Base-by-base conservation (phyloP, 78 protist genomes). In the Dictyostelium citrinum region DNA sequence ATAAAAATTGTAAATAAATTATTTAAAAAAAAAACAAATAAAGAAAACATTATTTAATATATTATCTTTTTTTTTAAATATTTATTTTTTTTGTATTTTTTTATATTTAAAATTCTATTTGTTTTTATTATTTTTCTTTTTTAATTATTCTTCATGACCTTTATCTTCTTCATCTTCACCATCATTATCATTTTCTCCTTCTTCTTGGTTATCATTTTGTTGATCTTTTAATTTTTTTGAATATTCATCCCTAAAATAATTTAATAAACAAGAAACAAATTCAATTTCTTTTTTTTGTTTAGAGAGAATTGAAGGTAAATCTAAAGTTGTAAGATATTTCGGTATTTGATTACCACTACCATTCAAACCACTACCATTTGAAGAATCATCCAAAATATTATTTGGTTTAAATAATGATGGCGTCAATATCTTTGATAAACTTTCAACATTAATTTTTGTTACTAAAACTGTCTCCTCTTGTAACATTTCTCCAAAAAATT, bases 401-500 rank as follows among this genome's bases (percentile, higher is more conserved):
- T 14, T 37, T 49, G 72, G 72, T 61, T 78, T 58, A 24, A 88
- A 88, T 10, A 88, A 14, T 11, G 93, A 77, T 67, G 93, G 93
- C 12, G 93, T 78, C 14, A 88, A 24, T 17, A 88, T 79, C 55
- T n/a, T 78, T 51, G 93, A 43, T 68, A 88, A 17, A 31, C 37
- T 88, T 6, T 88, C 93, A 11, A 78, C n/a, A 24, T 39, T 60
- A 64, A 88, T 88, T 46, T 88, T 88, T 68, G 93, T 78, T 12
- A 45, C 14, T 27, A 2, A 35, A 7, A 78, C 35, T 6, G 16
- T 31, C 6, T 78, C 81, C 0, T 27, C 60, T 31, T 78, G 79
- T 27, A 88, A 20, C 29, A 88, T 39, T 11, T 79, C 84, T 1
- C 83, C 93, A 78, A 78, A 88, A 72, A 88, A 88, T 43, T 77